Percentiles rank a stretch among this genome's conserved stretches.
Evolutionary conservation across 768 basidiomycete species (phyloP).

Genomic region (Gymnopilus junonius): DNA sequence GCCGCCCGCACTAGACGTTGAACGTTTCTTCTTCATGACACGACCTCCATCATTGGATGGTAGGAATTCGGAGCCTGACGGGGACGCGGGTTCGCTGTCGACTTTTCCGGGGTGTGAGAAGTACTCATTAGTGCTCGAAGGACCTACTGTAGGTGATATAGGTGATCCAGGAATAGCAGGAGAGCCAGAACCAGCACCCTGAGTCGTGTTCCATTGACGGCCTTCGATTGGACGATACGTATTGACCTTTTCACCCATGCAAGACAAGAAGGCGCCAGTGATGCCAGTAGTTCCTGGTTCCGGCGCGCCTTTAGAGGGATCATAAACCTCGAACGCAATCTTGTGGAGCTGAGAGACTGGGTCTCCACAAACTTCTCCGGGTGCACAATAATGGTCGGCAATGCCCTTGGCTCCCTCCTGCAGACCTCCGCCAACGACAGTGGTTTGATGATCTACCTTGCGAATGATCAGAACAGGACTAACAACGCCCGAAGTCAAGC

Average conservation of each 20-base stretch:
- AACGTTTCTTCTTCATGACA: slow-evolving; percentile 79
- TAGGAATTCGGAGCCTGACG: slow-evolving; percentile 68
- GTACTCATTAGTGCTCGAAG: slow-evolving; percentile 64
- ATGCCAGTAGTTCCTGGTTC: slow-evolving; percentile 79
- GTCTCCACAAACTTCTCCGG: slow-evolving; percentile 90
- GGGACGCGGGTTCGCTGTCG: slow-evolving; percentile 73
- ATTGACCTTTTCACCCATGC: slow-evolving; percentile 94
- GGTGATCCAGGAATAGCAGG: slow-evolving; percentile 74
- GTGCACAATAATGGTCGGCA: slow-evolving; percentile 79
- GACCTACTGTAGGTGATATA: slow-evolving; percentile 62
- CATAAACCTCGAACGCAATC: slow-evolving; percentile 92
- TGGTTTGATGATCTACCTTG: slow-evolving; percentile 90
- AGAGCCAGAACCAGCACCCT: slow-evolving; percentile 49
- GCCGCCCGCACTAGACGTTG: slow-evolving; percentile 73
- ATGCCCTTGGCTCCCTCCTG: slow-evolving; percentile 87
- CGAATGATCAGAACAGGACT: slow-evolving; percentile 94
- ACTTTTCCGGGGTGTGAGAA: slow-evolving; percentile 54
- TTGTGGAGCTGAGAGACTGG: slow-evolving; percentile 96
- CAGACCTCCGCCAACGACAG: slow-evolving; percentile 88
- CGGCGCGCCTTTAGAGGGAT: slow-evolving; percentile 66
- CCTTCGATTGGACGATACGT: slow-evolving; percentile 86
- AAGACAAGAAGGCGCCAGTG: slow-evolving; percentile 84
- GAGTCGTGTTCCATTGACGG: slow-evolving; percentile 70
- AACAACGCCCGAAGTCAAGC: slow-evolving; percentile 91
- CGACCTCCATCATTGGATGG: slow-evolving; percentile 81